Evolutionary conservation across 179 eudicot genomes (phyloP).

Genomic region (Carnegiea gigantea): DNA sequence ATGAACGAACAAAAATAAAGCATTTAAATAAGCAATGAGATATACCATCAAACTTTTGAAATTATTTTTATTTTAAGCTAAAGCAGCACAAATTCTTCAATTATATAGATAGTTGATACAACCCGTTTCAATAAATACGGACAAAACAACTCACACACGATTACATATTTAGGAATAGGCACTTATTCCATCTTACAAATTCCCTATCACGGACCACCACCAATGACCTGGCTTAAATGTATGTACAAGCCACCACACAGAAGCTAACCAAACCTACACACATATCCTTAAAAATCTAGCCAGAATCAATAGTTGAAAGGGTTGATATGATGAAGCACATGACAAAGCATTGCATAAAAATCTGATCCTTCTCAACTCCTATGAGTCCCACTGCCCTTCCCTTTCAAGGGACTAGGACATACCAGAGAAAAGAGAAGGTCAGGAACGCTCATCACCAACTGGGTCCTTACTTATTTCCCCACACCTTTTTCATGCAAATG

Average conservation of each 20-base stretch:
- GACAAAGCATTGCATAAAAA: background rate
- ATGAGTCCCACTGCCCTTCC: constrained; percentile 16
- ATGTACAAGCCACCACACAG: background rate
- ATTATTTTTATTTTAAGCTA: background rate
- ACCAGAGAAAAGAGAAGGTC: background rate
- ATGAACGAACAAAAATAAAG: no score
- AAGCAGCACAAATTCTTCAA: background rate
- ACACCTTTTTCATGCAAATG: constrained; percentile 18
- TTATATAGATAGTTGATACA: background rate
- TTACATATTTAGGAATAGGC: background rate
- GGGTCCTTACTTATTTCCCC: constrained; percentile 14
- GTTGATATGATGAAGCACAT: background rate
- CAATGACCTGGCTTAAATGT: background rate
- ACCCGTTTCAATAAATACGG: background rate
- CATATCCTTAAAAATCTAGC: background rate
- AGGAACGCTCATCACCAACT: constrained; percentile 4
- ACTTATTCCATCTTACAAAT: background rate
- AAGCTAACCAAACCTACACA: background rate
- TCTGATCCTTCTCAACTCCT: background rate
- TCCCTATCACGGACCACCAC: background rate
- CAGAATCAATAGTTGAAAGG: background rate
- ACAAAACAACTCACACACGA: background rate
- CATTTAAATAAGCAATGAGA: no score
- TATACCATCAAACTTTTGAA: no score
- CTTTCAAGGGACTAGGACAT: background rate